Evolutionary conservation across 1,284 basidiomycete genomes (phyloP).

Genomic region (Ganoderma lucidum): DNA sequence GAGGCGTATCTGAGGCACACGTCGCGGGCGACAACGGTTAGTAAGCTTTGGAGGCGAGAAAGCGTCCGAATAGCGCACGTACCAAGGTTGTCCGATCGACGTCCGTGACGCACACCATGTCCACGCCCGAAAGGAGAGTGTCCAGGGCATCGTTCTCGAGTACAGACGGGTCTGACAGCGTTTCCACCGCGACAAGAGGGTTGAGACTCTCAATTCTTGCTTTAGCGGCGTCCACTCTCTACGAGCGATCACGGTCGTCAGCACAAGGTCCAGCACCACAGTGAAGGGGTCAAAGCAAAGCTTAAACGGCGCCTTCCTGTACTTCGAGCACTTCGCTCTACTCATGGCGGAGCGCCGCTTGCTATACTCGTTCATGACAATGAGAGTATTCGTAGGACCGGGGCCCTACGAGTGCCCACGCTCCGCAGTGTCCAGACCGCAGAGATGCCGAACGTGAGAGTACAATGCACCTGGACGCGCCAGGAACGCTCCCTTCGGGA

Average conservation of each 20-base stretch:
- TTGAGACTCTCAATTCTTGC: conserved; percentile 89
- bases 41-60: conserved; percentile 20
- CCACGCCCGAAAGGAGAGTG: conserved; percentile 67
- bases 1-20: conserved; percentile 65
- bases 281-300: background rate
- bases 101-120: conserved; percentile 89
- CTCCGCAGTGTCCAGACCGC: conserved; percentile 21
- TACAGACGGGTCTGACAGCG: conserved; percentile 60
- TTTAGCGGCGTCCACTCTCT: conserved; percentile 89
- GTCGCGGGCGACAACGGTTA: conserved; percentile 20
- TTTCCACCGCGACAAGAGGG: conserved; percentile 87
- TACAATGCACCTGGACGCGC: conserved; percentile 8
- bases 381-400: conserved; percentile 15
- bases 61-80: conserved; percentile 42
- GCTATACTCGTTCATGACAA: conserved; percentile 6
- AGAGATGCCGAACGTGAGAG: conserved; percentile 27
- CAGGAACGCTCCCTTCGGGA: conserved; percentile 12
- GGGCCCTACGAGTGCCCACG: conserved; percentile 20
- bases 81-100: conserved; percentile 74
- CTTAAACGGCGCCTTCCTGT: background rate
- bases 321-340: background rate
- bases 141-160: conserved; percentile 64
- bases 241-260: conserved; percentile 31
- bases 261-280: conserved; percentile 21
- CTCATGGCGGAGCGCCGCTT: conserved; percentile 9